These are phyloP conservation scores for Solanum bulbocastanum DNA, from an alignment of 257 asterid species.

Conservation along the genomic window DNA sequence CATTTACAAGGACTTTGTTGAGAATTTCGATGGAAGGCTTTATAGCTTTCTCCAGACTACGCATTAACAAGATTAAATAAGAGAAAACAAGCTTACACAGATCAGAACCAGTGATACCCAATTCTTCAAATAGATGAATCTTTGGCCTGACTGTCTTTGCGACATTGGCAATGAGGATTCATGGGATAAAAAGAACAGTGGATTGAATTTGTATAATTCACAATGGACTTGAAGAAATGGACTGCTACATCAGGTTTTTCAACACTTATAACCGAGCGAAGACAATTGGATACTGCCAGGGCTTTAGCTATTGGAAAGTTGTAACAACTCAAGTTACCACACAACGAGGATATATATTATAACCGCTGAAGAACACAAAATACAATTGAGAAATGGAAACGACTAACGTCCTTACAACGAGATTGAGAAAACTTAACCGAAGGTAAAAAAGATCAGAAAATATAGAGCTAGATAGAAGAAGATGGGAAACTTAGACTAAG, in stretches of 20 bases:
- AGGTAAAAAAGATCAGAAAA: too few species aligned
- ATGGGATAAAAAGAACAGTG: not conserved
- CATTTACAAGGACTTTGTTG: constrained; percentile 2
- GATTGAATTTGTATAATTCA: constrained; percentile 3
- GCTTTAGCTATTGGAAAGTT: constrained; percentile 1
- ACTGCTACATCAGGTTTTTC: constrained; percentile 1
- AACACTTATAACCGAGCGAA: not conserved
- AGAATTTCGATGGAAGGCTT: constrained; percentile 9
- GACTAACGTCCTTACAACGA: too few species aligned
- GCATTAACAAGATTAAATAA: not conserved
- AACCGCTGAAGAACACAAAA: too few species aligned
- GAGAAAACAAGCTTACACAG: constrained; percentile 10
- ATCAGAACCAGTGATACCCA: constrained; percentile 13
- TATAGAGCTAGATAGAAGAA: too few species aligned
- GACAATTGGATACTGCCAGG: not conserved
- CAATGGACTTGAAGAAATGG: not conserved
- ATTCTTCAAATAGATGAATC: constrained; percentile 14
- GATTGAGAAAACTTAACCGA: too few species aligned
- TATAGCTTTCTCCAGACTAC: constrained; percentile 12
- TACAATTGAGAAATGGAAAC: too few species aligned
- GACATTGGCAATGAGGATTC: constrained; percentile 9
- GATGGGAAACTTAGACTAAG: too few species aligned
- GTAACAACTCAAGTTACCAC: too few species aligned
- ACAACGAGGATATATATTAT: too few species aligned
- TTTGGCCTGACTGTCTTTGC: constrained; percentile 21